A percentile compares a stretch with the other conserved stretches of the same genome.
These are phyloP conservation scores for Chalara sp. DNA, from an alignment of 2,329 filamentous ascomycete species.

Conservation along the genomic window DNA sequence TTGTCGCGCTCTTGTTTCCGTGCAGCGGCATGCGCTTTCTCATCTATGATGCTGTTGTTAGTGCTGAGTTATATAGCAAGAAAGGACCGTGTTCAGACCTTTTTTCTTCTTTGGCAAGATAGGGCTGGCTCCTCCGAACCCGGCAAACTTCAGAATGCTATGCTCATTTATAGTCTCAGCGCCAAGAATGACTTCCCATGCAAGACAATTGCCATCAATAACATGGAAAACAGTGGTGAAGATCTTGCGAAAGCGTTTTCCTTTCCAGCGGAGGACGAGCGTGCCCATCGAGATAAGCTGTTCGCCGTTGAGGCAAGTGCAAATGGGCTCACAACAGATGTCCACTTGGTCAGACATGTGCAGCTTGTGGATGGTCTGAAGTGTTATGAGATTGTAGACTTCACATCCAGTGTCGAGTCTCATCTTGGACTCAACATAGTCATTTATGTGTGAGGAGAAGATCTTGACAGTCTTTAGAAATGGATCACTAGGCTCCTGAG, in stretches of 20 bases:
- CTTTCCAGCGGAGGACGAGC: conserved; percentile 10
- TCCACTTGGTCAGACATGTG: conserved; percentile 1
- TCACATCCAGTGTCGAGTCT: conserved; percentile 11
- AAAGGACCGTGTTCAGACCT: conserved; percentile 1
- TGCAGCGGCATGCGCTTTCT: neutral
- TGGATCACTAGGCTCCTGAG: conserved; percentile 2
- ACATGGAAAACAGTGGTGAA: conserved; percentile 12
- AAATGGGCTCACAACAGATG: conserved; percentile 1
- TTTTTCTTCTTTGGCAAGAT: conserved; percentile 9
- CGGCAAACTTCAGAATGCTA: conserved; percentile 9
- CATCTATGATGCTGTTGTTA: conserved; percentile 1
- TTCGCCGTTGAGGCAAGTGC: conserved; percentile 10
- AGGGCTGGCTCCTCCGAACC: conserved; percentile 5
- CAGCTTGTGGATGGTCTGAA: conserved; percentile 2
- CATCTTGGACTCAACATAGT: conserved; percentile 10
- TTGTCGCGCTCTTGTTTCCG: conserved; percentile 2
- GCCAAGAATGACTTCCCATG: conserved; percentile 11
- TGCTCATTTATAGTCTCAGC: conserved; percentile 8
- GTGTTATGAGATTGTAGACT: conserved; percentile 10
- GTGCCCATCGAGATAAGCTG: conserved; percentile 6
- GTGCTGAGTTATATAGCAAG: neutral
- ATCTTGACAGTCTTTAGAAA: conserved; percentile 10
- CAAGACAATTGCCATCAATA: conserved; percentile 8
- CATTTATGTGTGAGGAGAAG: conserved; percentile 1
- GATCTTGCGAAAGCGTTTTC: conserved; percentile 11